A percentile compares a stretch with the other conserved stretches of the same genome.
Conservation (phyloP, 2,329 filamentous ascomycete species). For the Thelonectria discophora region DNA sequence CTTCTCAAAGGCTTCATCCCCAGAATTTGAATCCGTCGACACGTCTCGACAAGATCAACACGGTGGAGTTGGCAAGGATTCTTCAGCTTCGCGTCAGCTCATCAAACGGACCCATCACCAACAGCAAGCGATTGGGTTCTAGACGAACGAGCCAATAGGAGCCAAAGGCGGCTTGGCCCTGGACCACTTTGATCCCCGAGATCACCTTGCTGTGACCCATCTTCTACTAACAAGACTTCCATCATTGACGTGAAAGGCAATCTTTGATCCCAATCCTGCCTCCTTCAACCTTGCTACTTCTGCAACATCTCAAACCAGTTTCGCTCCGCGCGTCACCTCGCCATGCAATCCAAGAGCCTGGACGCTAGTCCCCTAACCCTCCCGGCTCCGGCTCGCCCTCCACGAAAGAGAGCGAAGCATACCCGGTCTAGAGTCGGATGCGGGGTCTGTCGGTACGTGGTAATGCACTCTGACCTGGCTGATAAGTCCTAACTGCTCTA, state of each 20-base stretch:
- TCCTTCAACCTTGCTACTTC: background rate
- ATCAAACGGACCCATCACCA: slow-evolving; percentile 1
- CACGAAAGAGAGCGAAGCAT: slow-evolving; percentile 31
- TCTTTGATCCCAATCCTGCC: slow-evolving; percentile 1
- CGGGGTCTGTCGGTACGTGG: slow-evolving; percentile 32
- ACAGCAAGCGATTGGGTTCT: slow-evolving; percentile 23
- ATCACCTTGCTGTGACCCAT: background rate
- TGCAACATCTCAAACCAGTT: background rate
- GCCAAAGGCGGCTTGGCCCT: background rate
- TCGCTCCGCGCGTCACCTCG: background rate
- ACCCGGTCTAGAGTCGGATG: slow-evolving; percentile 33
- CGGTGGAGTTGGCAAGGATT: slow-evolving; percentile 17
- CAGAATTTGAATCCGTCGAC: background rate
- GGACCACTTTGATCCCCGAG: slow-evolving; percentile 1
- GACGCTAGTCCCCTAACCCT: background rate
- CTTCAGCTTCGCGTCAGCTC: background rate
- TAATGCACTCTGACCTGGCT: background rate
- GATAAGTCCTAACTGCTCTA: no score
- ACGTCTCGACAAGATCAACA: background rate
- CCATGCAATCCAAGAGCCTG: slow-evolving; percentile 1
- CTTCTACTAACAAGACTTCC: background rate
- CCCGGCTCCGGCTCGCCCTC: slow-evolving; percentile 9
- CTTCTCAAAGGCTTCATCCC: background rate
- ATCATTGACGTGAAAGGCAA: background rate
- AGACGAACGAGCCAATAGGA: slow-evolving; percentile 31